phyloP scores from a whole-genome alignment of 805 yeast genomes.

The Pichia sporocuriosa region DNA sequence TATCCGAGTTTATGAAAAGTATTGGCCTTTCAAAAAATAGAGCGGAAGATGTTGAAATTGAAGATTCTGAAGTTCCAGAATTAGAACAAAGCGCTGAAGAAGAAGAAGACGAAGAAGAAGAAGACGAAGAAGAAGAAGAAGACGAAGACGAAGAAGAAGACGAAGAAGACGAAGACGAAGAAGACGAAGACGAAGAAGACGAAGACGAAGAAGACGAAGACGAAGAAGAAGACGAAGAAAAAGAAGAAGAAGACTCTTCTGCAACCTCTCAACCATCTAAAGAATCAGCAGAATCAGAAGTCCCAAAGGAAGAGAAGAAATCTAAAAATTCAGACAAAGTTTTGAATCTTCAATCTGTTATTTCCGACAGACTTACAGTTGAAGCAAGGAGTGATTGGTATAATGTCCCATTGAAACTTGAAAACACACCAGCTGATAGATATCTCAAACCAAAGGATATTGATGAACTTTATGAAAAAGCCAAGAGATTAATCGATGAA shows the following conservation, averaged over 20 bases:
- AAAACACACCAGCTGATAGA: conserved; percentile 27
- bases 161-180: conserved; percentile 26
- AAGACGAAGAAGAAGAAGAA: conserved; percentile 33
- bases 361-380: conserved; percentile 48
- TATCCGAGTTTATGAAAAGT: conserved; percentile 54
- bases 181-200: conserved; percentile 29
- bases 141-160: conserved; percentile 32
- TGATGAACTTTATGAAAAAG: conserved; percentile 57
- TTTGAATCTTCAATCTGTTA: conserved; percentile 40
- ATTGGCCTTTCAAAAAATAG: conserved; percentile 51
- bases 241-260: conserved; percentile 21
- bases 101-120: conserved; percentile 32
- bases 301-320: conserved; percentile 25
- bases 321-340: conserved; percentile 26
- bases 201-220: conserved; percentile 24
- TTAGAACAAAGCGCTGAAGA: conserved; percentile 24
- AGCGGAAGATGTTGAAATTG: conserved; percentile 32
- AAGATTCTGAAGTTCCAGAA: conserved; percentile 23
- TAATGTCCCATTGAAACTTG: conserved; percentile 40
- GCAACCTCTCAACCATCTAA: conserved; percentile 30
- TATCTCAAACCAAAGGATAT: conserved; percentile 45
- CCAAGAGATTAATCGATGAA: conserved; percentile 53
- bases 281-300: conserved; percentile 25
- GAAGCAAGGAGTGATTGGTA: conserved; percentile 75
- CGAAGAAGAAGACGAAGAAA: conserved; percentile 24